These are phyloP conservation scores for Orobanche coerulescens DNA, from an alignment of 257 asterid species.

Conservation along the genomic window DNA sequence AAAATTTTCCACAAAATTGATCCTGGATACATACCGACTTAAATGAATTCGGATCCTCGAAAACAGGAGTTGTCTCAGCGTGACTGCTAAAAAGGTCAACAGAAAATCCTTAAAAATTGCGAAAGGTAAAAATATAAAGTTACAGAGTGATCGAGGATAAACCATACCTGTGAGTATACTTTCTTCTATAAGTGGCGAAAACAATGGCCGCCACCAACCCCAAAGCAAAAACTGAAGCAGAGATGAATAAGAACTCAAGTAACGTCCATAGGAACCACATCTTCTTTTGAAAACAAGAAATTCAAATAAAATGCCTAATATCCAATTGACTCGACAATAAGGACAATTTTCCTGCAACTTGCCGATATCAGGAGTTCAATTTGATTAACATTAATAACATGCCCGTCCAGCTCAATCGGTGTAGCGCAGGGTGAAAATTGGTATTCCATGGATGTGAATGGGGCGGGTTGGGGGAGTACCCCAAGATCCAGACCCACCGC, in stretches of 20 bases:
- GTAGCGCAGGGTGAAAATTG: constrained; percentile 16
- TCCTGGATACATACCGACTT: constrained; percentile 35
- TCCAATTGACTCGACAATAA: not conserved
- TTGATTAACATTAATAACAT: not conserved
- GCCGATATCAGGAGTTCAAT: constrained; percentile 12
- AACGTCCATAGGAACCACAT: constrained; percentile 47
- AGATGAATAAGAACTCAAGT: constrained; percentile 43
- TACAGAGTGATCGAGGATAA: constrained; percentile 1
- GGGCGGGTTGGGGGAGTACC: too few species aligned
- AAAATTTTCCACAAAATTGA: not conserved
- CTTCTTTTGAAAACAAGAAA: constrained; percentile 9
- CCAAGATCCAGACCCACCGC: too few species aligned
- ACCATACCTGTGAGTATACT: constrained; percentile 49
- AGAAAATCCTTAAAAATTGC: constrained; percentile 1
- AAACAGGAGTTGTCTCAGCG: constrained; percentile 63
- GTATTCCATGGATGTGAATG: too few species aligned
- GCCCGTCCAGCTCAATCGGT: constrained; percentile 16
- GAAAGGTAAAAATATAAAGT: not conserved
- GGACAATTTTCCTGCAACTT: not conserved
- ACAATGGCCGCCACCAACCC: constrained; percentile 46
- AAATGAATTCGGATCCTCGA: constrained; percentile 91
- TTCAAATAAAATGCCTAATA: not conserved
- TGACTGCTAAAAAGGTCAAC: constrained; percentile 37
- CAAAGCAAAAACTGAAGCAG: constrained; percentile 34
- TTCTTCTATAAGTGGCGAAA: constrained; percentile 57